Evolutionary conservation across 1,139 yeast species (phyloP), one percentile per base, ranked within the genome.

Genomic region (Geotrichum cucujoidarum): DNA sequence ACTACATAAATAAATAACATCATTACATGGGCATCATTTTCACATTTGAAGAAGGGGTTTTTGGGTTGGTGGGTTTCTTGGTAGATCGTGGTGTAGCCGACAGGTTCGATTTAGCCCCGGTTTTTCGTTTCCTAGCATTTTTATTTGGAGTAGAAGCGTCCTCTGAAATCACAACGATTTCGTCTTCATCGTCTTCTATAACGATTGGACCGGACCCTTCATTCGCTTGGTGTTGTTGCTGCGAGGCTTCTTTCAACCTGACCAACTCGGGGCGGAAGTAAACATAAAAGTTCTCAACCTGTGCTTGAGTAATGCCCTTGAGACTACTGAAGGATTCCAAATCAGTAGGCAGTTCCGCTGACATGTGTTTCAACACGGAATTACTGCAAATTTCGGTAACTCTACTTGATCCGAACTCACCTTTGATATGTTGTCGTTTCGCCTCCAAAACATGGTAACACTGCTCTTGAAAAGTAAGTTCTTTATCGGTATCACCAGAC

Each of bases 351-450:
- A 49, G 21, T 2, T n/a, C 16, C 14, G 16, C 38, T 1, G 59
- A 56, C 47, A 56, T 38, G 17, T 51, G 52, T 14, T 49, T 48
- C 10, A 57, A 41, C 20, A 50, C 43, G 7, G 29, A 49, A 20
- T 53, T 51, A 3, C 55, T 47, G 39, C 58, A 55, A 8, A 57
- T 49, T 3, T 52, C 53, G 8, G 41, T 40, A 1, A 45, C 43
- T n/a, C 22, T 27, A 1, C 36, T 13, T 25, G 45, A 25, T 2
- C 36, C 30, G 20, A 41, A 35, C 3, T 43, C 47, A 17, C 42
- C 45, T 32, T 47, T 45, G 24, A 45, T 33, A 21, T 45, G 49
- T 8, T 38, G 34, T 16, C 49, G 41, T 47, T 50, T 39, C 6
- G 24, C 20, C 16, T 43, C 44, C 13, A 45, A 36, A n/a, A 34